phyloP scores from a whole-genome alignment of 768 basidiomycete species.

The Serendipita sp. region DNA sequence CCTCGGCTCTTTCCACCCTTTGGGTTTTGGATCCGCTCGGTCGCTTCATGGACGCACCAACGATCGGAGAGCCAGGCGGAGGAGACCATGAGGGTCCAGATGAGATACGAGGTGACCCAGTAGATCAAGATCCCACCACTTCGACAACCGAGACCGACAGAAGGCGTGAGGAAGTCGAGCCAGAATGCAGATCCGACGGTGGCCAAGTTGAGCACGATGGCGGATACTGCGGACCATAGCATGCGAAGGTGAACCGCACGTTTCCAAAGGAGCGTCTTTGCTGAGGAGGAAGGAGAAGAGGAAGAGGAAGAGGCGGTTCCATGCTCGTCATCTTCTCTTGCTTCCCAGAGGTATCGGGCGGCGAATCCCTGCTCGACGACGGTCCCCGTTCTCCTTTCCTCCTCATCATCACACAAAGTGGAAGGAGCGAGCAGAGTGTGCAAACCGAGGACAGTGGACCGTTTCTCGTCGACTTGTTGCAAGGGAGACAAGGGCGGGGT shows the following conservation, averaged over 20 bases:
- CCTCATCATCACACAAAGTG: background rate
- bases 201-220: background rate
- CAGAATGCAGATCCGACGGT: background rate
- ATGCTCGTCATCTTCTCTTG: background rate
- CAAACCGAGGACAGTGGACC: too few relatives aligned
- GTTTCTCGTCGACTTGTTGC: background rate
- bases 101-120: background rate
- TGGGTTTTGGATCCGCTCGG: background rate
- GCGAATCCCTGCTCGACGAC: background rate
- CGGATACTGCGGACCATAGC: background rate
- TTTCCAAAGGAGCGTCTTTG: background rate
- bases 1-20: background rate
- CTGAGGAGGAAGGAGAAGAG: background rate
- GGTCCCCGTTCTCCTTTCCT: background rate
- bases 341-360: background rate
- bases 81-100: background rate
- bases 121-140: background rate
- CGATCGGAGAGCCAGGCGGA: background rate
- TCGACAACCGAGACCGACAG: background rate
- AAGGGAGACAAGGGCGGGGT: background rate
- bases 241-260: background rate
- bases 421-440: background rate
- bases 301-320: background rate
- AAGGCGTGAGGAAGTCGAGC: background rate
- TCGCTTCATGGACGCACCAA: background rate